Base-by-base conservation (phyloP, 2,329 filamentous ascomycete species). In the Penicillium sumatraense region DNA sequence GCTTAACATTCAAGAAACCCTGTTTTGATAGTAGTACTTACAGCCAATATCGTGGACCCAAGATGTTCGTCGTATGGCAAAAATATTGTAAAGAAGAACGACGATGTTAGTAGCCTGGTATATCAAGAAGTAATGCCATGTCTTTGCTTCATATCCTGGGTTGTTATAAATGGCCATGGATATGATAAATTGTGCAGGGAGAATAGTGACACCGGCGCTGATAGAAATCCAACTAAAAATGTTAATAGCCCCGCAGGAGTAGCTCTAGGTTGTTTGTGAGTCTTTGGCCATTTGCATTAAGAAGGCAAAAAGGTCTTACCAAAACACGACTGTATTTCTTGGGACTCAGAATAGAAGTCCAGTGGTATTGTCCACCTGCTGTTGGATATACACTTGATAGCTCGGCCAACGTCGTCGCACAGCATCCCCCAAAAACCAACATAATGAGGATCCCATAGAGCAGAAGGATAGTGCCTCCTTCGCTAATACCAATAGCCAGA, bases 361-460 rank as follows among this genome's bases (percentile, higher is more conserved):
- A 70, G 47, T 68, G 65, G 35, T 69, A 70, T 49, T 69, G 67
- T 2, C 66, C 68, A 2, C 68, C 68, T 3, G 68, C 68, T 4
- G 66, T 69, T 26, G 68, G 68, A 40, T 67, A 67, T 26, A 68
- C 64, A 48, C 62, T 65, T 9, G 68, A 62, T 44, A 71, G 54
- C 51, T 71, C 68, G 10, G 68, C 64, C 48, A 71, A 51, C 1
- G 67, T 66, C 23, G 31, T 33, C 14, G 31, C 31, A 23, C 36
- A 35, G 16, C 40, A 45, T 21, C 49, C 49, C 4, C 20, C 23
- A 35, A 50, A 41, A 2, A 50, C 14, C 5, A 36, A 20, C 20
- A 50, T 51, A 3, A 51, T 21, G 5, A 42, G 3, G 21, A 69
- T 64, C 36, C 72, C 72, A 45, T 74, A 75, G 1, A 73, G 58